Base-by-base conservation (phyloP, 805 yeast genomes). In the Torulaspora maleeae region DNA sequence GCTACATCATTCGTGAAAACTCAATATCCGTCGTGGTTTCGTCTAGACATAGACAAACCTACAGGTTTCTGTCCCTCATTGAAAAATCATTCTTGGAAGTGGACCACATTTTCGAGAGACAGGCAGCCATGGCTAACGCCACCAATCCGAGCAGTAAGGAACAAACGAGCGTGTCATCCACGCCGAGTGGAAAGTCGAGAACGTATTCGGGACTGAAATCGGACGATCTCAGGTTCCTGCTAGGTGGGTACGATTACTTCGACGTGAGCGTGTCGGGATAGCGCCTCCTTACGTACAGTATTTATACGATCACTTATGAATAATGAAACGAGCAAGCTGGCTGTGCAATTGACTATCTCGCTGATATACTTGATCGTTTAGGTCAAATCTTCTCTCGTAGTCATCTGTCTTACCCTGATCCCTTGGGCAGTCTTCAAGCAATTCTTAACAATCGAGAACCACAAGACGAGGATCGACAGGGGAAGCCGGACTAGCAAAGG, bases 221-320 rank as follows among this genome's bases (percentile, higher is more conserved):
- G 5, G 69, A 67, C 15, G 63, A 67, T 50, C 64, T 71, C 51
- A 61, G 60, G 45, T 69, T 64, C 47, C 52, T 77, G 45, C 69
- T 88, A 32, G 91, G 95, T 36, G 96, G 96, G 2, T 89, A 89
- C 63, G 95, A 90, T 29, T 85, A 86, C 63, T 86, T 86, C 61
- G 93, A 85, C 55, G 67, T 61, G 9, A 58, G 59, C 32, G 59
- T 60, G 6, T 50, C 60, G 8, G 64, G 64, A 9, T 60, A 40
- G 38, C 10, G n/a, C 16, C 16, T 16, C 19, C 16, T 16, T 30
- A 30, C 34, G 16, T 32, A 32, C 24, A 15, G 13, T 32, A 15
- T 19, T 2, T 32, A 32, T 32, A 32, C 35, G 35, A 32, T 32
- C 35, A 7, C 11, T n/a, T 16, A 32, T 32, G 35, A 32, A 32